Evolutionary conservation across 768 basidiomycete genomes (phyloP), one percentile per base, ranked within the genome.

Genomic region (Podaxis rugospora): DNA sequence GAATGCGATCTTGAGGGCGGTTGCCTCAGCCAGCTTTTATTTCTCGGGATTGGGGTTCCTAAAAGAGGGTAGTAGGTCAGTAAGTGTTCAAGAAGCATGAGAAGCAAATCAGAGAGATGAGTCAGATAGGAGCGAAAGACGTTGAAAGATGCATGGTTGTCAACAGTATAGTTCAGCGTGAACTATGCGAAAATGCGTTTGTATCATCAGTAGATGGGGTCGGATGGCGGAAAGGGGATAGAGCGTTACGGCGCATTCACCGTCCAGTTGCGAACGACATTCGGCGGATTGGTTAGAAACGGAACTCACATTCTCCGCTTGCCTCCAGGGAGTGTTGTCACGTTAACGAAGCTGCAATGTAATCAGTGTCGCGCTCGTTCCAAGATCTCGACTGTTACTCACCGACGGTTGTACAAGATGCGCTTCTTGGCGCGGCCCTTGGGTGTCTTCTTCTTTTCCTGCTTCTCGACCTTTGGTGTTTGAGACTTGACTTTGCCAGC

Each of bases 61-160:
- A 67, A n/a, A 44, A 16, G 35, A 51, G 62, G 52, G 16, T 55
- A 60, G 61, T 16, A 46, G 16, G 68, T 74, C 51, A 74, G 75
- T 66, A 52, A 67, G 51, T 32, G 58, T 40, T 46, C 32, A 57
- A 62, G 35, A 54, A 55, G 49, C n/a, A 40, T 46, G 32, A 66
- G 37, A 64, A 49, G 47, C 55, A 59, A 62, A 61, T 56, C 62
- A 63, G 56, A 63, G 56, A 51, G 47, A 54, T 64, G 56, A 69
- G 75, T 95, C 94, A 95, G 93, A 95, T 95, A 95, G 93, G 93
- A 95, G 94, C 93, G 94, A 95, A 95, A 95, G 94, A 97, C 93
- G 74, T 85, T 79, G 66, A 51, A 68, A 84, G 89, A 92, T 92
- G 87, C 66, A 80, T 84, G 76, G 76, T 82, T 88, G 77, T 94